These are phyloP conservation scores for Citrus cavaleriei DNA, from an alignment of 345 rosid genomes.

Conservation along the genomic window DNA sequence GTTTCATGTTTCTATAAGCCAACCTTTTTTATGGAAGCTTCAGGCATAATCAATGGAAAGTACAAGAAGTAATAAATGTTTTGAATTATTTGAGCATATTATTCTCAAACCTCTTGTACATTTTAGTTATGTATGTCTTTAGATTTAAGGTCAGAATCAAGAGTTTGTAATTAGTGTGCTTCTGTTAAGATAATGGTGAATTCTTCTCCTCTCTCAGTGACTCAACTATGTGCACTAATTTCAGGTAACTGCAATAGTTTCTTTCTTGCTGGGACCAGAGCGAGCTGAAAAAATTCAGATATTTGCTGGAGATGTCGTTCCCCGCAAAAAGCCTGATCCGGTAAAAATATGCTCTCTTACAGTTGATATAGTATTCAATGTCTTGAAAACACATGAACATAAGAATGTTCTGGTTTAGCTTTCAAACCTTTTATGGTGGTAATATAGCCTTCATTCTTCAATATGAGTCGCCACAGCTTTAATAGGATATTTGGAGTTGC, in stretches of 20 bases:
- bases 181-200: not conserved
- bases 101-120: not conserved
- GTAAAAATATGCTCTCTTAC: constrained; percentile 26
- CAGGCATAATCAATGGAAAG: not conserved
- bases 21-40: not conserved
- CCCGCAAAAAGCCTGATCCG: constrained; percentile 92
- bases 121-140: not conserved
- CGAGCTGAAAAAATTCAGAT: constrained; percentile 82
- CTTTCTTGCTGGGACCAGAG: constrained; percentile 84
- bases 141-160: not conserved
- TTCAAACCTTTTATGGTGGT: not conserved
- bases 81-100: constrained; percentile 5
- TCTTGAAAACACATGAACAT: not conserved
- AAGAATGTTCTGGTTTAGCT: not conserved
- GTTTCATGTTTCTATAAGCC: constrained; percentile 3
- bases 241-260: constrained; percentile 92
- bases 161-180: not conserved
- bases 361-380: not conserved
- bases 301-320: constrained; percentile 93
- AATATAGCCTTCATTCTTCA: not conserved
- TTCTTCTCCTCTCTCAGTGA: constrained; percentile 1
- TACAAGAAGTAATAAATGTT: not conserved
- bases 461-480: not conserved
- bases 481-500: not conserved
- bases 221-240: constrained; percentile 5